Percentiles rank a stretch among this genome's conserved stretches.
phyloP scores from a whole-genome alignment of 805 yeast genomes.

The Sungouiozyma ichnusensis region DNA sequence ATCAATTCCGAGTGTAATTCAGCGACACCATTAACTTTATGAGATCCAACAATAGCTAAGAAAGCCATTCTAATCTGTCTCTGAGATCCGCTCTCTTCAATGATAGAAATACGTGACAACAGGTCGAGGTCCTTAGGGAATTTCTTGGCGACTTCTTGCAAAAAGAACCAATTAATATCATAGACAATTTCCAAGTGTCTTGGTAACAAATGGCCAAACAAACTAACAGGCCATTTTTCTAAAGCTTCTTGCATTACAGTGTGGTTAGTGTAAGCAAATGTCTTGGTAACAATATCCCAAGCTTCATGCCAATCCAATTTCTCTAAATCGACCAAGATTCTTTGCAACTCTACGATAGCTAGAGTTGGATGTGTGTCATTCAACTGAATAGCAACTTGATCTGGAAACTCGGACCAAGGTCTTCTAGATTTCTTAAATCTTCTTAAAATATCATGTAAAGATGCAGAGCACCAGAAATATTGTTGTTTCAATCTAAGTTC shows the following conservation, averaged over 20 bases:
- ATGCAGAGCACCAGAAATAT: slow-evolving; percentile 94
- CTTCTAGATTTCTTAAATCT: slow-evolving; percentile 71
- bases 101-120: slow-evolving; percentile 62
- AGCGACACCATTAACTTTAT: slow-evolving; percentile 91
- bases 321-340: slow-evolving; percentile 78
- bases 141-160: slow-evolving; percentile 59
- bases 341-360: slow-evolving; percentile 81
- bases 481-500: slow-evolving; percentile 90
- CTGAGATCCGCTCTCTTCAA: slow-evolving; percentile 59
- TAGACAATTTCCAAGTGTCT: slow-evolving; percentile 86
- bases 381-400: slow-evolving; percentile 81
- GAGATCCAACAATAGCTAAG: slow-evolving; percentile 85
- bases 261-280: slow-evolving; percentile 89
- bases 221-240: slow-evolving; percentile 89
- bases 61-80: slow-evolving; percentile 88
- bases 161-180: slow-evolving; percentile 70
- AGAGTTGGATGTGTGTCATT: slow-evolving; percentile 93
- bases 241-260: slow-evolving; percentile 92
- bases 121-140: slow-evolving; percentile 66
- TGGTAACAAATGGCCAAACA: slow-evolving; percentile 70
- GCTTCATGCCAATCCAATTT: slow-evolving; percentile 73
- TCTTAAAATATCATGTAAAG: slow-evolving; percentile 81
- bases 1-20: slow-evolving; percentile 88
- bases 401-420: slow-evolving; percentile 77
- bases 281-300: slow-evolving; percentile 69